phyloP scores from a whole-genome alignment of 257 asterid species.

The Scutellaria galericulata region DNA sequence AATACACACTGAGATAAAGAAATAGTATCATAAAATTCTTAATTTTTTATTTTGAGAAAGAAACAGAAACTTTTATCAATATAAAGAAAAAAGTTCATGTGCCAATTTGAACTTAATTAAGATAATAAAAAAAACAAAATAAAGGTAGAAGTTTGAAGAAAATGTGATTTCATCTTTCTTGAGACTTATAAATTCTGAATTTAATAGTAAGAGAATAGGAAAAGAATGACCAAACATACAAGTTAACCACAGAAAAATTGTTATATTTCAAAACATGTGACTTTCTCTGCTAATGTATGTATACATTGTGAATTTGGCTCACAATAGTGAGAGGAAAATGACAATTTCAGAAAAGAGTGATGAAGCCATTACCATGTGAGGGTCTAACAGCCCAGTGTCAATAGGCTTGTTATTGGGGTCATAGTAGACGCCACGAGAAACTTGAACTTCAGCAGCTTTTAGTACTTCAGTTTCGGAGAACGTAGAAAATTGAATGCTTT shows the following conservation, averaged over 20 bases:
- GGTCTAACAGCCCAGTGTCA: constrained; percentile 74
- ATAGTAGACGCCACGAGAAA: constrained; percentile 61
- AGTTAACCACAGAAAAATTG: neutral
- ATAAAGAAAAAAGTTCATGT: no score
- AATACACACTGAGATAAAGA: neutral
- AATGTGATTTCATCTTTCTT: constrained; percentile 2
- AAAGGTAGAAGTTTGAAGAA: constrained; percentile 6
- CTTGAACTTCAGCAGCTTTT: constrained; percentile 78
- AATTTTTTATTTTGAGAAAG: no score
- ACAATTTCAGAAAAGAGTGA: constrained; percentile 23
- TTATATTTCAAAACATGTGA: neutral
- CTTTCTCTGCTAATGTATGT: neutral
- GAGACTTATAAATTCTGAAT: constrained; percentile 12
- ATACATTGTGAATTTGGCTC: neutral
- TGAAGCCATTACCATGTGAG: constrained; percentile 66
- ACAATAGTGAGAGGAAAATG: neutral
- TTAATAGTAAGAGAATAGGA: neutral
- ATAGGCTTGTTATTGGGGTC: constrained; percentile 51
- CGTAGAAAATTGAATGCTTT: constrained; percentile 73
- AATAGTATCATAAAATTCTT: no score
- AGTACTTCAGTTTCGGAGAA: constrained; percentile 66
- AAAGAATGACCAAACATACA: neutral
- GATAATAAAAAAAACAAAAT: no score
- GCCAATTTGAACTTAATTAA: no score
- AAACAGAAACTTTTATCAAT: no score